phyloP scores from a whole-genome alignment of 2,329 filamentous ascomycete species.

The Aureobasidium musti region DNA sequence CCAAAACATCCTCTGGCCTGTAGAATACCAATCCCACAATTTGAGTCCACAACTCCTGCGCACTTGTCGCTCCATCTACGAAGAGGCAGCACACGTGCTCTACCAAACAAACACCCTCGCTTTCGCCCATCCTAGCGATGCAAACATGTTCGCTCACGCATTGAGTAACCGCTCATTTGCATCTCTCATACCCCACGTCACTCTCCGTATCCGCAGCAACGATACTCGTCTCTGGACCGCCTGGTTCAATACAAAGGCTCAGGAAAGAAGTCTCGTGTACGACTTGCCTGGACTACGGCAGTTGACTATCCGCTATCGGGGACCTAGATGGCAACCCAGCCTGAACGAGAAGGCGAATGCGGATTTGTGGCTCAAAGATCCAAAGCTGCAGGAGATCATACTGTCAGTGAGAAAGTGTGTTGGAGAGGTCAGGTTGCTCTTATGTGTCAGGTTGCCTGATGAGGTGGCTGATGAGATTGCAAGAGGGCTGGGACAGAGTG shows the following conservation, averaged over 20 bases:
- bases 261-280: constrained; percentile 37
- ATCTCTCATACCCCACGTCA: constrained; percentile 34
- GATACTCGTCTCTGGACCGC: constrained; percentile 45
- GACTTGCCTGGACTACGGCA: constrained; percentile 41
- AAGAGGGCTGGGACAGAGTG: neutral
- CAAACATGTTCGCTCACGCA: constrained; percentile 44
- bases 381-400: constrained; percentile 30
- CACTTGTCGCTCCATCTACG: constrained; percentile 38
- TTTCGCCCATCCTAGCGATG: constrained; percentile 44
- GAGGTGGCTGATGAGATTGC: neutral
- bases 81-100: constrained; percentile 41
- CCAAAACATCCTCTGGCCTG: constrained; percentile 40
- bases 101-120: constrained; percentile 41
- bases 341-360: constrained; percentile 30
- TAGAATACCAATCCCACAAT: constrained; percentile 24
- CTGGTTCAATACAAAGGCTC: constrained; percentile 40
- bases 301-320: constrained; percentile 39
- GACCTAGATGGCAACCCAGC: constrained; percentile 39
- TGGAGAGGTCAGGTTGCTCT: constrained; percentile 4
- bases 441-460: constrained; percentile 21
- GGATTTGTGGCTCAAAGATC: constrained; percentile 30
- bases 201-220: constrained; percentile 39
- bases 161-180: constrained; percentile 33
- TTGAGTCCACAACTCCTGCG: constrained; percentile 40
- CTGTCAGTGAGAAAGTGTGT: constrained; percentile 31